Evolutionary conservation across 1,284 basidiomycete species (phyloP).

Genomic region (Marasmius sp.): DNA sequence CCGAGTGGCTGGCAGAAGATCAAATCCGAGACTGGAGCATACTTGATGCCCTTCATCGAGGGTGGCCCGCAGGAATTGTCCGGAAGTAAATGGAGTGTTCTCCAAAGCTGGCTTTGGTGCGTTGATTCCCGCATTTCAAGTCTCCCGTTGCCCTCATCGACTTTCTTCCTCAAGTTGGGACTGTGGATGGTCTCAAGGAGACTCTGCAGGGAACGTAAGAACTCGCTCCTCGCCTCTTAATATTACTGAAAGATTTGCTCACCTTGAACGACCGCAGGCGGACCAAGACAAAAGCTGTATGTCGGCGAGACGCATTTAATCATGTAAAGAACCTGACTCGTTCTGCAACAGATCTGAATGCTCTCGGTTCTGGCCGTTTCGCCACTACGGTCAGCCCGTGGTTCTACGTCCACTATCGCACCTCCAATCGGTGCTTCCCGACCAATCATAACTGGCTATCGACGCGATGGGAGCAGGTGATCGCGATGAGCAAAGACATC

Average conservation of each 20-base stretch:
- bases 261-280: slow-evolving; percentile 20
- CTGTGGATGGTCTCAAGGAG: slow-evolving; percentile 44
- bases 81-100: slow-evolving; percentile 26
- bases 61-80: slow-evolving; percentile 35
- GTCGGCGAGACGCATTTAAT: background rate
- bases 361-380: slow-evolving; percentile 35
- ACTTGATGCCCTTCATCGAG: slow-evolving; percentile 45
- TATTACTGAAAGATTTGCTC: slow-evolving; percentile 11
- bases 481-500: slow-evolving; percentile 35
- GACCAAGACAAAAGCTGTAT: slow-evolving; percentile 39
- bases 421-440: slow-evolving; percentile 41
- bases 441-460: slow-evolving; percentile 43
- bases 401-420: slow-evolving; percentile 40
- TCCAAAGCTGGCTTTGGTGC: slow-evolving; percentile 49
- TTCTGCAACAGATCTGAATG: slow-evolving; percentile 32
- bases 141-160: background rate
- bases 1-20: slow-evolving; percentile 37
- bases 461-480: slow-evolving; percentile 43
- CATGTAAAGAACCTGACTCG: background rate
- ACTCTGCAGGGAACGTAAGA: slow-evolving; percentile 36
- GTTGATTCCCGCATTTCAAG: slow-evolving; percentile 11
- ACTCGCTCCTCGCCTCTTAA: slow-evolving; percentile 1
- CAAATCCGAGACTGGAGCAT: slow-evolving; percentile 37
- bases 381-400: slow-evolving; percentile 42
- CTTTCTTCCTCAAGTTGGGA: slow-evolving; percentile 35